Evolutionary conservation across 805 yeast species (phyloP).

Genomic region (Hanseniaspora occidentalis): DNA sequence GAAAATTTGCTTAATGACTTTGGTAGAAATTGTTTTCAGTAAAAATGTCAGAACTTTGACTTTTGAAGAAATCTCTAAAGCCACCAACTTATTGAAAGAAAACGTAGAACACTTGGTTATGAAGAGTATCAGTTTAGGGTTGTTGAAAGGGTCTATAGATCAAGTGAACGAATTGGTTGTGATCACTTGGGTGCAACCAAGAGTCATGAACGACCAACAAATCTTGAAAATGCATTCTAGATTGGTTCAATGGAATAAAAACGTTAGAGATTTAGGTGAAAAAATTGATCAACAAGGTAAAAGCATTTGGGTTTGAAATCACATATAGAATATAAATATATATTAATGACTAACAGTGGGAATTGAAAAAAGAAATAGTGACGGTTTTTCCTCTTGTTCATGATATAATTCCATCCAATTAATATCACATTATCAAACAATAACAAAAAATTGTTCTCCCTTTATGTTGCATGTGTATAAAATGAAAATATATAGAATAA

Average conservation of each 20-base stretch:
- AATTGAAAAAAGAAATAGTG: background rate
- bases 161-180: constrained; percentile 70
- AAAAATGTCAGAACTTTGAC: constrained; percentile 61
- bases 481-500: too few species aligned
- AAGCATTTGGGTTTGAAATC: constrained; percentile 44
- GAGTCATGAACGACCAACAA: constrained; percentile 76
- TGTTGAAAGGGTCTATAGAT: constrained; percentile 83
- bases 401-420: too few species aligned
- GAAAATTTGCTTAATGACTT: constrained; percentile 84
- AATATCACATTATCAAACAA: too few species aligned
- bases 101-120: constrained; percentile 84
- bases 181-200: constrained; percentile 91
- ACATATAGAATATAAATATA: constrained; percentile 1
- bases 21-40: constrained; percentile 78
- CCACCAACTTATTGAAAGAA: constrained; percentile 46
- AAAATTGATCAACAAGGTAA: constrained; percentile 51
- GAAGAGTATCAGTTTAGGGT: constrained; percentile 76
- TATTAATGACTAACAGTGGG: background rate
- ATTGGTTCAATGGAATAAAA: constrained; percentile 64
- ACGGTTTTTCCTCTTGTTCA: background rate
- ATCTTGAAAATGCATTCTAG: constrained; percentile 63
- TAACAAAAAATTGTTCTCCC: too few species aligned
- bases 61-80: constrained; percentile 60
- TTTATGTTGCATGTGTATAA: too few species aligned
- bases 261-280: constrained; percentile 52